phyloP scores from a whole-genome alignment of 768 basidiomycete genomes.

The Suillus ampliporus region DNA sequence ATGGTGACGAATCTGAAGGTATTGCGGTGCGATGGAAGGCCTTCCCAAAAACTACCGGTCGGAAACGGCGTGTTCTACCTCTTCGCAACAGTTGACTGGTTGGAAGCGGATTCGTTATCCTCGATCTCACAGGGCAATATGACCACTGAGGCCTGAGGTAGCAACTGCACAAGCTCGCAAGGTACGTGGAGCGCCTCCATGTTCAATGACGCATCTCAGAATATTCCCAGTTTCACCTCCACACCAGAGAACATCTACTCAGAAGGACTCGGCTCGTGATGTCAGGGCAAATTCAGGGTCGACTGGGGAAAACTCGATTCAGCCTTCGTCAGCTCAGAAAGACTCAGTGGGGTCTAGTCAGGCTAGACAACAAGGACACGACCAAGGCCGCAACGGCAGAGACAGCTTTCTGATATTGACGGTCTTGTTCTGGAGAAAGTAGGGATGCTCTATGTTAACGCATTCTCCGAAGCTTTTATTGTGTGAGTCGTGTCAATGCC shows the following conservation, averaged over 20 bases:
- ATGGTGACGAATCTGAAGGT: too few relatives aligned
- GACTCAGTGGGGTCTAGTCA: not conserved
- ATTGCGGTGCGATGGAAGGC: too few relatives aligned
- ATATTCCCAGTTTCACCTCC: not conserved
- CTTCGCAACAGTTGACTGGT: too few relatives aligned
- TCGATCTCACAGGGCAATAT: not conserved
- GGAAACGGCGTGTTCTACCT: not conserved
- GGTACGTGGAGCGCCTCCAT: not conserved
- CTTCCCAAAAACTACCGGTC: not conserved
- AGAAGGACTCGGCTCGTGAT: not conserved
- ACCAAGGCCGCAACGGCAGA: not conserved
- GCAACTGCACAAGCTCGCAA: not conserved
- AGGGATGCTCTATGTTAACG: not conserved
- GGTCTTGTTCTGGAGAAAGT: not conserved
- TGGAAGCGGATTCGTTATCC: constrained; percentile 3
- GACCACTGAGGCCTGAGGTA: not conserved
- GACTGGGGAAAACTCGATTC: not conserved
- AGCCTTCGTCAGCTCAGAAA: not conserved
- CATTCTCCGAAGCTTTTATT: not conserved
- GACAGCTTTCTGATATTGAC: not conserved
- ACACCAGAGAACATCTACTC: not conserved
- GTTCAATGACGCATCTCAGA: not conserved
- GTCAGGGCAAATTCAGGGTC: not conserved
- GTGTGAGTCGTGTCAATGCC: too few relatives aligned
- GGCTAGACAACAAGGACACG: not conserved